Evolutionary conservation across 345 rosid species (phyloP), one percentile per base, ranked within the genome.

Genomic region (Hibiscus trionum): DNA sequence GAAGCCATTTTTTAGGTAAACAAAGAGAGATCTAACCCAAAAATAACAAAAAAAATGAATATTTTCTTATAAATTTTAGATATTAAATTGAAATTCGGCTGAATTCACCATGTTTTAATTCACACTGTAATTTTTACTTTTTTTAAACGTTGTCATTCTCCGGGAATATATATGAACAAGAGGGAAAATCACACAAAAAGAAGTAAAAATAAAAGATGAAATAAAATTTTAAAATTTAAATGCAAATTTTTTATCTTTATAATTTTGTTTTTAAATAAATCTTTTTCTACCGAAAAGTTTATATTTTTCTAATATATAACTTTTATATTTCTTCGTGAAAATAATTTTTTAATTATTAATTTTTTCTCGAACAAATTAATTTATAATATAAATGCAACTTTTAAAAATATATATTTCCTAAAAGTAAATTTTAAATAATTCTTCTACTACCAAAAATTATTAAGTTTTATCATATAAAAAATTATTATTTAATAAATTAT

Each of bases 1-100:
- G 58, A 37, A 4, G 69, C 72, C 81, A 78, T 78, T 53, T 29
- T 66, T 58, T 19, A 11, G 46, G 37, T 37, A 26, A 11, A 33
- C 6, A 62, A n/a, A 61, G 69, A 64, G 55, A 42, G 7, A 68
- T 65, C 71, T 57, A 37, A 42, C 7, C 55, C 69, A 11, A 65
- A 65, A 1, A 33, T 24, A 3, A 44, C 37, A 0, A 35, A 35
- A 21, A 21, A 35, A 35, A 0, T 5, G 37, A 35, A 35, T 35
- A 6, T 1, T 44, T 19, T 61, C 24, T 62, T 35, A 35, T n/a
- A 33, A 44, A 19, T 56, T 19, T 63, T 63, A n/a, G n/a, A n/a
- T 8, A n/a, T 65, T 31, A 61, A 52, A 56, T 24, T 56, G 73
- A 31, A 19, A 71, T 58, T 63, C 5, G 46, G 46, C 44, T 16